Evolutionary conservation across 2,329 filamentous ascomycete species (phyloP), one percentile per base, ranked within the genome.

Genomic region (Lanzia echinophila): DNA sequence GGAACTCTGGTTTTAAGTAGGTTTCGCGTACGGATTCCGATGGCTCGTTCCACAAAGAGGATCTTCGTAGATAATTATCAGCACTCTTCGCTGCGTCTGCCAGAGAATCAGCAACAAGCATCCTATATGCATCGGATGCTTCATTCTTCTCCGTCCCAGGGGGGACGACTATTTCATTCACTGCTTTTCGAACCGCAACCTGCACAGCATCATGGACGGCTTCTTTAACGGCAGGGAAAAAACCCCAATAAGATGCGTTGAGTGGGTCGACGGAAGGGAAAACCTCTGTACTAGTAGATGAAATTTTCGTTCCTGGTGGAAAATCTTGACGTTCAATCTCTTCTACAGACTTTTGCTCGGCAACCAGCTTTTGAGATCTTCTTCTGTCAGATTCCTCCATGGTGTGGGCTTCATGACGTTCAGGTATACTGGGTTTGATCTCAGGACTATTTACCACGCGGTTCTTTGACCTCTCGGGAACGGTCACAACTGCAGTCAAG

Each of bases 211-310:
- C 58, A 24, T 65, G 59, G 17, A 65, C 60, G 3, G 57, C 60
- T 32, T 64, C 63, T 43, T 61, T 63, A 7, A 65, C 58, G 8
- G 47, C 45, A 20, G 63, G 64, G 17, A 60, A 57, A 55, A 65
- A 67, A 1, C 63, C 63, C 64, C 63, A 65, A 31, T 67, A 65
- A 19, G 56, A 50, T 24, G 58, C 57, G 47, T 62, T 63, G 2
- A 58, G 39, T 24, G 59, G 53, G 53, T 59, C 57, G 4, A 44
- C 33, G n/a, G 22, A 20, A 4, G 38, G 38, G 20, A 54, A 50
- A 11, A 5, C 20, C 22, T 54, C 39, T 24, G 50, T n/a, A 19
- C 24, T 20, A 12, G 15, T 13, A 22, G 15, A 20, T 13, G 42
- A 44, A 6, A 10, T 19, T 44, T n/a, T 22, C 20, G 24, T 15